Conservation (phyloP, 1,284 basidiomycete genomes). For the Ustilago lituana region DNA sequence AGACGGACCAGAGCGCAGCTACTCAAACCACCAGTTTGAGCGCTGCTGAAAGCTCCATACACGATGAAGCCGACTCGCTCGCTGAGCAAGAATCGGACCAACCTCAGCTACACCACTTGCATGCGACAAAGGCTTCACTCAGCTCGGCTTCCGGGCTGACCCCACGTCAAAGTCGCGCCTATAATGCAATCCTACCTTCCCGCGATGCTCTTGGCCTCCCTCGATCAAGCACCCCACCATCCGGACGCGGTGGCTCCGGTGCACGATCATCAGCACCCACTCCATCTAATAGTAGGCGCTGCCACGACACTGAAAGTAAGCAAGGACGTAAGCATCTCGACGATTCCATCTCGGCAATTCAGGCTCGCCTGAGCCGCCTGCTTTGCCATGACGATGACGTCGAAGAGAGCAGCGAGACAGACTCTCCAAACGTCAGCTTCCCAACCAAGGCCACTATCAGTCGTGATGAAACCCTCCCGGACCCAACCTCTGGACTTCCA, state of each 20-base stretch:
- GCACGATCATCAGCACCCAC: neutral
- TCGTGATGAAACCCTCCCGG: neutral
- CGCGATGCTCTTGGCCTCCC: slow-evolving; percentile 9
- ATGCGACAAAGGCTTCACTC: neutral
- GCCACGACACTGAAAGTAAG: neutral
- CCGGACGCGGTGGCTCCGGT: neutral
- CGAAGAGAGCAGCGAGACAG: neutral
- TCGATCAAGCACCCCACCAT: slow-evolving; percentile 21
- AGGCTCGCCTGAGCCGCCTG: slow-evolving; percentile 24
- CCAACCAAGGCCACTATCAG: too few species aligned
- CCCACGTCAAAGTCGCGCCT: neutral
- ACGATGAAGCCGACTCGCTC: neutral
- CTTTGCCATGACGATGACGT: slow-evolving; percentile 1
- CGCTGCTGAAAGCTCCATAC: slow-evolving; percentile 2
- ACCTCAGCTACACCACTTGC: neutral
- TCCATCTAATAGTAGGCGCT: too few species aligned
- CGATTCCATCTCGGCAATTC: slow-evolving; percentile 42
- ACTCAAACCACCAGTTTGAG: slow-evolving; percentile 17
- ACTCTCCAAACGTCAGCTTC: neutral
- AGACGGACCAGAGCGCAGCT: slow-evolving; percentile 16
- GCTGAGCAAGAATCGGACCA: neutral
- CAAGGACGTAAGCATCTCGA: neutral
- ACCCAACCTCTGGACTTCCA: slow-evolving; percentile 3
- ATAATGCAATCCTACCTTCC: neutral
- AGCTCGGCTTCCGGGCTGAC: neutral